Percentiles rank a stretch among this genome's conserved stretches.
Evolutionary conservation across 2,329 filamentous ascomycete species (phyloP).

Genomic region (Nemania diffusa): DNA sequence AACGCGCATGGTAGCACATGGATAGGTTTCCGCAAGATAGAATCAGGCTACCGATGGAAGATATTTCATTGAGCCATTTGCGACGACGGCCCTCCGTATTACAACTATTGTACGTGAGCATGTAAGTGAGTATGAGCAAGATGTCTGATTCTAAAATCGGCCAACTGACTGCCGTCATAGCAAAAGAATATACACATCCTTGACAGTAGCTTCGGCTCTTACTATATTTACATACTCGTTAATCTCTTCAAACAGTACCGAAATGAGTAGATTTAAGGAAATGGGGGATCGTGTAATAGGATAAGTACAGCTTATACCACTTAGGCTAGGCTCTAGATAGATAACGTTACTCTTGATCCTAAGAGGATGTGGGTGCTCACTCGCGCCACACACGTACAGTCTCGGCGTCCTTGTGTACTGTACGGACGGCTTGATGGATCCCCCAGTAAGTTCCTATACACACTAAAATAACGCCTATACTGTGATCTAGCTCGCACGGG

Average conservation of each 20-base stretch:
- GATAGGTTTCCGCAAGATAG: background rate
- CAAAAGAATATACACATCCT: background rate
- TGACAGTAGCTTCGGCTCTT: background rate
- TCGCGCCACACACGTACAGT: slow-evolving; percentile 8
- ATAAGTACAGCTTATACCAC: background rate
- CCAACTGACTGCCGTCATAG: no score
- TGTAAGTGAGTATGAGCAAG: background rate
- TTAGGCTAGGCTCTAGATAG: background rate
- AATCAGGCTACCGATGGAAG: background rate
- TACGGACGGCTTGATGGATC: slow-evolving; percentile 11
- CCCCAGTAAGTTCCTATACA: background rate
- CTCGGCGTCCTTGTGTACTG: slow-evolving; percentile 17
- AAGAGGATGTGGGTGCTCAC: background rate
- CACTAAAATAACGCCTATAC: slow-evolving; percentile 14
- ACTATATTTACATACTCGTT: background rate
- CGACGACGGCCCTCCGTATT: background rate
- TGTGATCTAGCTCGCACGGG: slow-evolving; percentile 11
- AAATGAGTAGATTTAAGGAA: background rate
- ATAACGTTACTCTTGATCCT: background rate
- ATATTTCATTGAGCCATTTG: background rate
- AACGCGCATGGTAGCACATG: slow-evolving; percentile 1
- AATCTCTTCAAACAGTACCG: no score
- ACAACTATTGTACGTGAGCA: background rate
- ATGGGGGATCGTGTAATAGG: background rate
- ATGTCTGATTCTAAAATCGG: no score